A percentile compares a stretch with the other conserved stretches of the same genome.
Evolutionary conservation across 1,284 basidiomycete genomes (phyloP).

Genomic region (Polyporus tsugae): DNA sequence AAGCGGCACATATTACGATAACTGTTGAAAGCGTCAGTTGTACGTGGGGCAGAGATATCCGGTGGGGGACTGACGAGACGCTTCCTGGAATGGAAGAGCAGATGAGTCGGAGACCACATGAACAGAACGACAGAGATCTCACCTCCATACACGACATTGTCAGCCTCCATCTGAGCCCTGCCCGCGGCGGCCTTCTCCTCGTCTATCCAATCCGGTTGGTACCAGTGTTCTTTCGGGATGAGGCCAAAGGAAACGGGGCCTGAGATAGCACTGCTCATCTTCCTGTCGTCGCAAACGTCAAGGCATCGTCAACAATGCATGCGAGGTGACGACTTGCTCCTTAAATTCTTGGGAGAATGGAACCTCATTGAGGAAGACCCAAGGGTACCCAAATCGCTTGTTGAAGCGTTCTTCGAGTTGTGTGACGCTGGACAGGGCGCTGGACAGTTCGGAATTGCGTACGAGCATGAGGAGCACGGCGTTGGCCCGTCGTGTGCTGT

Average conservation of each 20-base stretch:
- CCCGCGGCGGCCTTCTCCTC: slow-evolving; percentile 76
- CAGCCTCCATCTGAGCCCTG: slow-evolving; percentile 75
- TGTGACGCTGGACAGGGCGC: slow-evolving; percentile 63
- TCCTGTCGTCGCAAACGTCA: slow-evolving; percentile 39
- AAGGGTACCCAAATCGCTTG: slow-evolving; percentile 70
- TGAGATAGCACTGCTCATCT: slow-evolving; percentile 46
- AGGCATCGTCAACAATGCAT: not conserved
- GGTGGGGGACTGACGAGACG: slow-evolving; percentile 26
- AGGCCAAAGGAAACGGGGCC: slow-evolving; percentile 52
- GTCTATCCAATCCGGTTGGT: slow-evolving; percentile 86
- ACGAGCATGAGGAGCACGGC: slow-evolving; percentile 58
- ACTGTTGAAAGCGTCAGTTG: slow-evolving; percentile 19
- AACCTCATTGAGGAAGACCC: slow-evolving; percentile 80
- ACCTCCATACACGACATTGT: slow-evolving; percentile 90
- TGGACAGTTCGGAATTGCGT: slow-evolving; percentile 72
- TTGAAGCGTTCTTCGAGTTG: slow-evolving; percentile 75
- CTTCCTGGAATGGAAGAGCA: slow-evolving; percentile 40
- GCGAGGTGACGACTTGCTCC: slow-evolving; percentile 42
- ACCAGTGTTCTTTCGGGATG: slow-evolving; percentile 79
- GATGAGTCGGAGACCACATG: slow-evolving; percentile 45
- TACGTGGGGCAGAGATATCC: not conserved
- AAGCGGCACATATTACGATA: slow-evolving; percentile 68
- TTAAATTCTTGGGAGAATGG: slow-evolving; percentile 80
- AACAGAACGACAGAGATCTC: not conserved
- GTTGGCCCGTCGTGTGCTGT: slow-evolving; percentile 38